Base-by-base conservation (phyloP, 768 basidiomycete genomes). In the Erythrobasidium yunnanense region DNA sequence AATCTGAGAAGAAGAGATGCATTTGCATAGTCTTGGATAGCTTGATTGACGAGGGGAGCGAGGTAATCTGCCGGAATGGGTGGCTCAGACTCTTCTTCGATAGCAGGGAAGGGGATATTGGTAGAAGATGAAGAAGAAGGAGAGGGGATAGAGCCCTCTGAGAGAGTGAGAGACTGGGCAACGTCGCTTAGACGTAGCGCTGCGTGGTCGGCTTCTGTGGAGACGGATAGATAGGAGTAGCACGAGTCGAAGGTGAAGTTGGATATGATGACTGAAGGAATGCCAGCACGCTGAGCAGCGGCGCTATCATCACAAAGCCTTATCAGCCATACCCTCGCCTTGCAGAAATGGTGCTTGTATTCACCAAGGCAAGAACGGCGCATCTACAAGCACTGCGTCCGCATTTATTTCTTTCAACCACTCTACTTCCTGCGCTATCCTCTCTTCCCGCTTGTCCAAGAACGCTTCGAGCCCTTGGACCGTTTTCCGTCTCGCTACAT, bases 211-310 rank as follows among this genome's bases (percentile, higher is more conserved):
- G 38, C 60, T 11, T 62, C 46, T n/a, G 23, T 56, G 20, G 60
- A 58, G 0, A 85, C 83, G 2, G 84, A 81, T 20, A 88, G 83
- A 69, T 84, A 87, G 68, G 85, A 86, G 74, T 85, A 89, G 13
- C 87, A 86, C 0, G 87, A 85, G 75, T 89, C 87, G 74, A 88
- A 89, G 0, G 86, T 85, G 73, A 89, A 89, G 77, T 89, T 89
- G 47, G 86, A 87, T 69, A 88, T 81, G 18, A 89, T 77, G 42
- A 84, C 78, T 0, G 85, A 84, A 0, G 86, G 87, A n/a, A 88
- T 78, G 0, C 81, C 79, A 0, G 83, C 81, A 35, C 77, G 73
- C 49, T 83, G 81, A 1, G 86, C 87, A 1, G 87, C 85, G 34
- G 85, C 79, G 47, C 75, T 75, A 50, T 11, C 25, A 23, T 7